Conservation (phyloP, 2,329 filamentous ascomycete species). For the Bertia moriformis region DNA sequence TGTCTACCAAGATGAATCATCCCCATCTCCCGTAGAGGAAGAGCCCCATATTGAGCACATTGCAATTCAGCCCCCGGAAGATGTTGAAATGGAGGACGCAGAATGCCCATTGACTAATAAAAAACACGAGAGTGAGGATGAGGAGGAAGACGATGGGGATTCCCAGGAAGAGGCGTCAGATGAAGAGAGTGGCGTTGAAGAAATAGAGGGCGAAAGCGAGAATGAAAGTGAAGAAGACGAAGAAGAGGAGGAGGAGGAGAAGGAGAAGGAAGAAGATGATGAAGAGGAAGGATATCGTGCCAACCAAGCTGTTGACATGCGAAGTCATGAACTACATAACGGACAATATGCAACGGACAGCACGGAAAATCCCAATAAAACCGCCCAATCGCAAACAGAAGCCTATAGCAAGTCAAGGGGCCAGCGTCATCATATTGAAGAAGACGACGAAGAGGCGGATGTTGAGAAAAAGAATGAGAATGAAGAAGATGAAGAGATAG, state of each 20-base stretch:
- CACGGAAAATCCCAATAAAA: too few species aligned
- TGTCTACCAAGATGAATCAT: too few species aligned
- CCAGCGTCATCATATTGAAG: not conserved
- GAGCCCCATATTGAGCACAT: too few species aligned
- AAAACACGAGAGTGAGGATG: too few species aligned
- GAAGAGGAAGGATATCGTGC: slow-evolving; percentile 2
- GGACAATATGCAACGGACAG: not conserved
- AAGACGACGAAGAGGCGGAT: not conserved
- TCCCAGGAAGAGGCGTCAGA: slow-evolving; percentile 2
- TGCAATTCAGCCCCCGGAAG: too few species aligned
- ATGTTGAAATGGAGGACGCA: too few species aligned
- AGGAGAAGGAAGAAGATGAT: slow-evolving; percentile 4
- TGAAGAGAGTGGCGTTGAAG: slow-evolving; percentile 1
- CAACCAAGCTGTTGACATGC: slow-evolving; percentile 2
- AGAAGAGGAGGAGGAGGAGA: slow-evolving; percentile 1
- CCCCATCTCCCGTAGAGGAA: too few species aligned
- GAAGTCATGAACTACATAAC: slow-evolving; percentile 2
- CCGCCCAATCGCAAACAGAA: too few species aligned
- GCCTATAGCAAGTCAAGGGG: too few species aligned
- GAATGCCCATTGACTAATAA: too few species aligned
- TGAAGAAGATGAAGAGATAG: too few species aligned
- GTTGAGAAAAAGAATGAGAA: slow-evolving; percentile 2
- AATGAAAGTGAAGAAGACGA: not conserved
- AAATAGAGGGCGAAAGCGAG: not conserved
- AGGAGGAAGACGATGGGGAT: not conserved